These are phyloP conservation scores for Petrea volubilis DNA, from an alignment of 257 asterid species.

Conservation along the genomic window DNA sequence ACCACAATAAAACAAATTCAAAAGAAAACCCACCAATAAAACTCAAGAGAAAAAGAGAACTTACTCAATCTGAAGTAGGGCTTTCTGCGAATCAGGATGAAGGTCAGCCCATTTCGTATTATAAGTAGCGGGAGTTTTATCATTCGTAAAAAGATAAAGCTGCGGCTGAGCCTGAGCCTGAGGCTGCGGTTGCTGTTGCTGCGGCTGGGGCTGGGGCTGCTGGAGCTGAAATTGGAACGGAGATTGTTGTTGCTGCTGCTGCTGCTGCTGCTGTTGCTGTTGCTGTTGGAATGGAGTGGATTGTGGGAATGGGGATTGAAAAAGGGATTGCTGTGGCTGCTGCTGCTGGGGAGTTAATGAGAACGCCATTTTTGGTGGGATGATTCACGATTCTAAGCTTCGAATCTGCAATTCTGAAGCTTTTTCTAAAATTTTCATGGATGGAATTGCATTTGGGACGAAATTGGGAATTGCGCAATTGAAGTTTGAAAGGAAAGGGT, in stretches of 20 bases:
- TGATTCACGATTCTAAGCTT: conserved; percentile 5
- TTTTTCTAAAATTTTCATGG: neutral
- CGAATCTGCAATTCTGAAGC: neutral
- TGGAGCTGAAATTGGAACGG: conserved; percentile 48
- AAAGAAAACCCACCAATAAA: neutral
- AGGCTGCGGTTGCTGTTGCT: conserved; percentile 37
- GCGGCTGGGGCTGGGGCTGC: conserved; percentile 41
- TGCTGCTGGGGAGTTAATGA: conserved; percentile 66
- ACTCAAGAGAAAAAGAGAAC: conserved; percentile 7
- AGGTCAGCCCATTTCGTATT: conserved; percentile 96
- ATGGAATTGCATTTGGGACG: conserved; percentile 10
- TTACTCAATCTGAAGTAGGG: conserved; percentile 83
- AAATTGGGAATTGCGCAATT: conserved; percentile 10
- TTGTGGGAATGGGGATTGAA: conserved; percentile 53
- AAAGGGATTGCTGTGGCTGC: conserved; percentile 41
- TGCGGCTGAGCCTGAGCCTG: conserved; percentile 58
- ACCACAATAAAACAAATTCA: neutral
- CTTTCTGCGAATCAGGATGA: conserved; percentile 91
- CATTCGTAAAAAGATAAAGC: conserved; percentile 69
- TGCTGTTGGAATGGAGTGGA: conserved; percentile 33
- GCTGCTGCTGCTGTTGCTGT: conserved; percentile 45
- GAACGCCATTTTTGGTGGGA: conserved; percentile 49
- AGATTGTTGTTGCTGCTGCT: conserved; percentile 50
- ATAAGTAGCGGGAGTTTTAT: conserved; percentile 82
- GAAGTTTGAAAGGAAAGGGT: neutral